Conservation (phyloP, 2,329 filamentous ascomycete genomes). For the Ceratocystis eucalypticola region DNA sequence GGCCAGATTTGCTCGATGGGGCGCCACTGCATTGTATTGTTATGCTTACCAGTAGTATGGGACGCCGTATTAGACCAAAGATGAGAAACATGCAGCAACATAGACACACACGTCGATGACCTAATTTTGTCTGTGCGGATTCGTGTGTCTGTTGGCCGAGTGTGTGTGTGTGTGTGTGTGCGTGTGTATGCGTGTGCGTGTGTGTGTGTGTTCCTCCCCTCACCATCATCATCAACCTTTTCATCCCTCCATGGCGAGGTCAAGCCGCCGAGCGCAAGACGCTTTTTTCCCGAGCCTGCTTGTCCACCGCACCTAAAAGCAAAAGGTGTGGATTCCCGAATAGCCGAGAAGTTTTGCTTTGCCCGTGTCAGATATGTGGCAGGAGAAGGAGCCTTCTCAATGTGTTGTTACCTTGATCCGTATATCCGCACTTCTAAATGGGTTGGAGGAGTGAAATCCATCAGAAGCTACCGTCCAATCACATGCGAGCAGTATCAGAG, state of each 20-base stretch:
- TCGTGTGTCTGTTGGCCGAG: neutral
- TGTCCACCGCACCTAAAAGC: neutral
- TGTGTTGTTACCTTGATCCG: neutral
- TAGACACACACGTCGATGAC: too few relatives aligned
- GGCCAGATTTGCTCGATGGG: neutral
- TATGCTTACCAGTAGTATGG: constrained; percentile 1
- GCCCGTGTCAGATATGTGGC: neutral
- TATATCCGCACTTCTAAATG: neutral
- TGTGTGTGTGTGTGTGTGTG: neutral
- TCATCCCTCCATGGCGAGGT: neutral
- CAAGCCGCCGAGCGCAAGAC: neutral
- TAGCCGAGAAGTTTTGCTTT: neutral
- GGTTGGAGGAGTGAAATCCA: neutral
- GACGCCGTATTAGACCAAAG: neutral
- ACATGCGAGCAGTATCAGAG: neutral
- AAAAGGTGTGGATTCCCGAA: neutral
- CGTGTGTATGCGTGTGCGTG: too few relatives aligned
- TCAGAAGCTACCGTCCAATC: neutral
- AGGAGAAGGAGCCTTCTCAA: neutral
- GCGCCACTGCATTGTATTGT: neutral
- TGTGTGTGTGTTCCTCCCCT: neutral
- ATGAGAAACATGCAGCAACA: neutral
- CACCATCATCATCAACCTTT: neutral
- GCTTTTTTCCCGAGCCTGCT: neutral
- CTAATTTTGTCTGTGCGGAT: neutral